These are phyloP conservation scores for Coprinopsis strossmayeri DNA, from an alignment of 768 basidiomycete genomes.

Conservation along the genomic window DNA sequence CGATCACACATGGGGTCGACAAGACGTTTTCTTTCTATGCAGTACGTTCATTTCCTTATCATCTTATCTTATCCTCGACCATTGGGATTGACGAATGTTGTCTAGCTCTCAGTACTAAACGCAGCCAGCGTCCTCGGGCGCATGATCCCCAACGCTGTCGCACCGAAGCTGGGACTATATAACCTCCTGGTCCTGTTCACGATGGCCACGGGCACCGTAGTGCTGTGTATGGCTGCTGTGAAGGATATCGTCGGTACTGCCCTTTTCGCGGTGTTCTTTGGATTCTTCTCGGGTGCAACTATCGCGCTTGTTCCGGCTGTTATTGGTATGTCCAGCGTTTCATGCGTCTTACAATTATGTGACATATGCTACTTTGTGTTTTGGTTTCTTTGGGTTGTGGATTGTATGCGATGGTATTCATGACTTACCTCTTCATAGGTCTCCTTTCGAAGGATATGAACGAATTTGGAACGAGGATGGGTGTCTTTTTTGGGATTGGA, in stretches of 20 bases:
- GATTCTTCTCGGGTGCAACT: slow-evolving; percentile 39
- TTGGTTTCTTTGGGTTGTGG: no score
- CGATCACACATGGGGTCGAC: slow-evolving; percentile 34
- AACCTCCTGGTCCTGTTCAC: slow-evolving; percentile 33
- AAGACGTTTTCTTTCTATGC: slow-evolving; percentile 41
- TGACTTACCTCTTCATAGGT: no score
- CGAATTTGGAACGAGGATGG: slow-evolving; percentile 44
- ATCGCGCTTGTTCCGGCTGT: slow-evolving; percentile 24
- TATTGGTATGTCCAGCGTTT: slow-evolving; percentile 18
- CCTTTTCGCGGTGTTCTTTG: slow-evolving; percentile 35
- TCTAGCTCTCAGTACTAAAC: slow-evolving; percentile 47
- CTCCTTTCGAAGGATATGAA: slow-evolving; percentile 31
- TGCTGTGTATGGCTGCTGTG: slow-evolving; percentile 36
- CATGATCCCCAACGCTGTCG: slow-evolving; percentile 36
- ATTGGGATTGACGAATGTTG: neutral
- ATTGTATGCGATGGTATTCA: no score
- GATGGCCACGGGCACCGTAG: slow-evolving; percentile 25
- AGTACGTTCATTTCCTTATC: slow-evolving; percentile 7
- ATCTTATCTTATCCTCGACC: neutral
- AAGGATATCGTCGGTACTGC: slow-evolving; percentile 25
- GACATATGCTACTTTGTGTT: no score
- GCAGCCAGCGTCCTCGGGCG: slow-evolving; percentile 47
- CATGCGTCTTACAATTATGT: neutral
- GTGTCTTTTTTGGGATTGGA: slow-evolving; percentile 35
- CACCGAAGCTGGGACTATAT: slow-evolving; percentile 34